Percentiles rank a stretch among this genome's conserved stretches.
phyloP scores from a whole-genome alignment of 2,329 filamentous ascomycete genomes.

The Botrytis galanthina region DNA sequence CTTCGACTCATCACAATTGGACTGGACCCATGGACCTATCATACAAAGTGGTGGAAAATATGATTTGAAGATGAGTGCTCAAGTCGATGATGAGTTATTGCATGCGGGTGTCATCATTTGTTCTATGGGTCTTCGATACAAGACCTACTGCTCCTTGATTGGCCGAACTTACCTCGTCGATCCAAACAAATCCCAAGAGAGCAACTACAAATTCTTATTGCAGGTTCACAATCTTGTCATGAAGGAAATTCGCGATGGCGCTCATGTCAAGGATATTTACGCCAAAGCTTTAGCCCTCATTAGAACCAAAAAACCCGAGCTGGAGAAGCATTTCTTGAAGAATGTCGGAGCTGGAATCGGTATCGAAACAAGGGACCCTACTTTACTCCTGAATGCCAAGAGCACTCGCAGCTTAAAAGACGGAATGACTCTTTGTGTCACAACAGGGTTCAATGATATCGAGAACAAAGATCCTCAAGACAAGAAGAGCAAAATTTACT shows the following conservation, averaged over 20 bases:
- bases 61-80: conserved; percentile 76
- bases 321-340: conserved; percentile 93
- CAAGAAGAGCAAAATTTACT: conserved; percentile 86
- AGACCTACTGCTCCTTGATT: conserved; percentile 90
- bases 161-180: conserved; percentile 94
- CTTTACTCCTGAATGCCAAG: conserved; percentile 82
- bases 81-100: conserved; percentile 77
- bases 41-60: conserved; percentile 96
- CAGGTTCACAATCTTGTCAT: conserved; percentile 85
- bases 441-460: conserved; percentile 85
- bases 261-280: conserved; percentile 85
- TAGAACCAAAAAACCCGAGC: conserved; percentile 86
- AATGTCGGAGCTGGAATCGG: conserved; percentile 91
- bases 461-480: conserved; percentile 84
- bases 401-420: conserved; percentile 82
- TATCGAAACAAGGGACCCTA: conserved; percentile 83
- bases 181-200: conserved; percentile 93
- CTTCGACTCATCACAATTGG: conserved; percentile 83
- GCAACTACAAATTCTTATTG: conserved; percentile 85
- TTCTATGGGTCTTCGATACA: conserved; percentile 88
- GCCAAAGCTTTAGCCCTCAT: conserved; percentile 78
- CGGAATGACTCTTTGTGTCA: conserved; percentile 93
- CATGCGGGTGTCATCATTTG: conserved; percentile 93
- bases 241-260: conserved; percentile 86
- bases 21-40: conserved; percentile 88